Percentiles rank a stretch among this genome's conserved stretches.
phyloP scores from a whole-genome alignment of 2,329 filamentous ascomycete species.

The Diplocarpon mali region DNA sequence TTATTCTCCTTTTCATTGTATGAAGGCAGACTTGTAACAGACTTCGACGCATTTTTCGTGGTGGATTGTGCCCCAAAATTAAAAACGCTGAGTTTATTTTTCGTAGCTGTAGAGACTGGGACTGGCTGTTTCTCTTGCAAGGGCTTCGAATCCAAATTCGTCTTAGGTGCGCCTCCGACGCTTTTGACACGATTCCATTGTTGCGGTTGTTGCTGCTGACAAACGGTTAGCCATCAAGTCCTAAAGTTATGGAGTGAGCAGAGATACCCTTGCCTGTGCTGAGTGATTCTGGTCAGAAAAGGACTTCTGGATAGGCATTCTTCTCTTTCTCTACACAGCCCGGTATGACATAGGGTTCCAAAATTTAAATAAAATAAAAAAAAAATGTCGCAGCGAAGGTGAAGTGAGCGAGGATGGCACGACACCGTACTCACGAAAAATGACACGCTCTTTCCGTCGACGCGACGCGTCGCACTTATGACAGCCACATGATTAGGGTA shows the following conservation, averaged over 20 bases:
- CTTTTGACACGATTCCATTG: constrained; percentile 26
- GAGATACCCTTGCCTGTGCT: constrained; percentile 13
- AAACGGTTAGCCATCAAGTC: not conserved
- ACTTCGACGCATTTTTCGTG: constrained; percentile 16
- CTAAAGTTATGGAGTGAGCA: not conserved
- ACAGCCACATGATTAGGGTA: too few relatives aligned
- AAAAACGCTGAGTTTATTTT: constrained; percentile 47
- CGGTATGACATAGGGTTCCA: too few relatives aligned
- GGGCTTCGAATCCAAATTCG: constrained; percentile 17
- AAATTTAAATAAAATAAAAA: too few relatives aligned
- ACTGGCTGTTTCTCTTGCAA: constrained; percentile 22
- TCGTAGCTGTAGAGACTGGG: constrained; percentile 42
- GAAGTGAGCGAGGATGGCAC: too few relatives aligned
- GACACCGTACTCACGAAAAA: too few relatives aligned
- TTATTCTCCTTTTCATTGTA: constrained; percentile 23
- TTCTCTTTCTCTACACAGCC: not conserved
- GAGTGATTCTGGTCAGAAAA: constrained; percentile 29
- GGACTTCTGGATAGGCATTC: constrained; percentile 26
- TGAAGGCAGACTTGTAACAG: constrained; percentile 14
- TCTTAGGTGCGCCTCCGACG: constrained; percentile 16
- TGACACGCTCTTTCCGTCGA: not conserved
- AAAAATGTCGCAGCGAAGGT: too few relatives aligned
- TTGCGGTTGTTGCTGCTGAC: constrained; percentile 16
- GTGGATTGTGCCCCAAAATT: constrained; percentile 35
- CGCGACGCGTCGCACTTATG: constrained; percentile 2